Percentiles rank a stretch among this genome's conserved stretches.
phyloP scores from a whole-genome alignment of 2,329 filamentous ascomycete species.

The Beauveria rudraprayagi region DNA sequence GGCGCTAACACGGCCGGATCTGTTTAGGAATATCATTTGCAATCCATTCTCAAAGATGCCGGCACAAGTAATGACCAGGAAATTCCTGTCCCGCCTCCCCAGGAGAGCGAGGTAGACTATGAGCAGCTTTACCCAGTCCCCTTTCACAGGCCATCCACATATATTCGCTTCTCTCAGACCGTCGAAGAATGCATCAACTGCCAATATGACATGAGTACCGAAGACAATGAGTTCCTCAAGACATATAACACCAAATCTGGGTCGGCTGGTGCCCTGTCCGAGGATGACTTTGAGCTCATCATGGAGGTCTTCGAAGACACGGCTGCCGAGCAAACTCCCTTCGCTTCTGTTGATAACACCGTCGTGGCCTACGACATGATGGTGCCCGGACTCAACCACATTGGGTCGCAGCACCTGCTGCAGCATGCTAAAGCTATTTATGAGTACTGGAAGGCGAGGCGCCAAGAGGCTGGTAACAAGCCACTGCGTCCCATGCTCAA shows the following conservation, averaged over 20 bases:
- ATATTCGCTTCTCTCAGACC: constrained; percentile 96
- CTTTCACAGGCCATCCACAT: constrained; percentile 80
- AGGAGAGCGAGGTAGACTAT: constrained; percentile 68
- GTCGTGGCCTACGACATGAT: constrained; percentile 71
- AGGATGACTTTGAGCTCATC: constrained; percentile 87
- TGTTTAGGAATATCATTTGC: constrained; percentile 83
- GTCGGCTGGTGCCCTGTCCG: constrained; percentile 59
- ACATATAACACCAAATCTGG: constrained; percentile 72
- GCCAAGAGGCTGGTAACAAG: constrained; percentile 59
- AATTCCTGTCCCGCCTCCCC: constrained; percentile 57
- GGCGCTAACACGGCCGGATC: constrained; percentile 12
- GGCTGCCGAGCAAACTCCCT: constrained; percentile 75
- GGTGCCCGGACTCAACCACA: constrained; percentile 55
- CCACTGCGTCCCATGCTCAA: constrained; percentile 73
- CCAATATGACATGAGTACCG: constrained; percentile 88
- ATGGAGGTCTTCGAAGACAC: constrained; percentile 95
- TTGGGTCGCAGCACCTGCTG: constrained; percentile 41
- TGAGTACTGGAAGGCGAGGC: constrained; percentile 76
- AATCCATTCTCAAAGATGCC: constrained; percentile 61
- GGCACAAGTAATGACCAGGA: constrained; percentile 50
- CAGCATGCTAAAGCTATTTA: constrained; percentile 70
- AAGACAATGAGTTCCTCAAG: constrained; percentile 80
- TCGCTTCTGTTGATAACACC: constrained; percentile 81
- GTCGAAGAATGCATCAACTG: constrained; percentile 91
- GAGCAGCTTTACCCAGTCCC: constrained; percentile 73